Evolutionary conservation across 768 basidiomycete genomes (phyloP).

Genomic region (Tricholoma flavovirens): DNA sequence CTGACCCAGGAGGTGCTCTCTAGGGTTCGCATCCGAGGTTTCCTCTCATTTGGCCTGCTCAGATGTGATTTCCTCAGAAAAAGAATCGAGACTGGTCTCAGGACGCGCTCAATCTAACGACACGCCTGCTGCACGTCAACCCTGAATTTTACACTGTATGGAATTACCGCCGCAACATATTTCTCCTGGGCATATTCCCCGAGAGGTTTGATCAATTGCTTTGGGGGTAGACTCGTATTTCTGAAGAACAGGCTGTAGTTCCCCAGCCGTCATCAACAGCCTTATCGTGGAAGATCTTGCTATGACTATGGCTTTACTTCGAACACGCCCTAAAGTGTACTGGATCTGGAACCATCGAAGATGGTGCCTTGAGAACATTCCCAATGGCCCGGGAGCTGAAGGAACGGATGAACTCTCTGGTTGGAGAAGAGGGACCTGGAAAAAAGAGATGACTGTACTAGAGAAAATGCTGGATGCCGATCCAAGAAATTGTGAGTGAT

Average conservation of each 20-base stretch:
- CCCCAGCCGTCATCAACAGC: constrained; percentile 54
- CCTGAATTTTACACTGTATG: constrained; percentile 96
- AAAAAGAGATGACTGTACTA: constrained; percentile 77
- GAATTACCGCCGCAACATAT: constrained; percentile 87
- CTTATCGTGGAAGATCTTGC: constrained; percentile 68
- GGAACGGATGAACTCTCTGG: constrained; percentile 39
- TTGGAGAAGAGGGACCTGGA: constrained; percentile 85
- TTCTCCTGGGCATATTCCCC: constrained; percentile 66
- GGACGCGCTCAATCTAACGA: constrained; percentile 77
- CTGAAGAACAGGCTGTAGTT: constrained; percentile 34
- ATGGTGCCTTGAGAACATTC: constrained; percentile 91
- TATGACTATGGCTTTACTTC: constrained; percentile 77
- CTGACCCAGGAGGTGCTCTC: constrained; percentile 59
- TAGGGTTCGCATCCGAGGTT: constrained; percentile 40
- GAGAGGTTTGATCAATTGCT: constrained; percentile 39
- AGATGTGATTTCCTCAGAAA: constrained; percentile 46
- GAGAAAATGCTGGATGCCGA: constrained; percentile 93
- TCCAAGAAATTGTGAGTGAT: constrained; percentile 79
- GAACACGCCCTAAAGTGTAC: constrained; percentile 90
- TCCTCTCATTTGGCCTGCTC: constrained; percentile 6
- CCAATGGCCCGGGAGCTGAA: constrained; percentile 55
- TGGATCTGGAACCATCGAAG: constrained; percentile 98
- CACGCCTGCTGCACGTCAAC: constrained; percentile 71
- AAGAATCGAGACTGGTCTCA: constrained; percentile 57
- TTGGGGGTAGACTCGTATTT: background rate